Evolutionary conservation across 768 basidiomycete genomes (phyloP), one percentile per base, ranked within the genome.

Genomic region (Lactarius hengduanensis): DNA sequence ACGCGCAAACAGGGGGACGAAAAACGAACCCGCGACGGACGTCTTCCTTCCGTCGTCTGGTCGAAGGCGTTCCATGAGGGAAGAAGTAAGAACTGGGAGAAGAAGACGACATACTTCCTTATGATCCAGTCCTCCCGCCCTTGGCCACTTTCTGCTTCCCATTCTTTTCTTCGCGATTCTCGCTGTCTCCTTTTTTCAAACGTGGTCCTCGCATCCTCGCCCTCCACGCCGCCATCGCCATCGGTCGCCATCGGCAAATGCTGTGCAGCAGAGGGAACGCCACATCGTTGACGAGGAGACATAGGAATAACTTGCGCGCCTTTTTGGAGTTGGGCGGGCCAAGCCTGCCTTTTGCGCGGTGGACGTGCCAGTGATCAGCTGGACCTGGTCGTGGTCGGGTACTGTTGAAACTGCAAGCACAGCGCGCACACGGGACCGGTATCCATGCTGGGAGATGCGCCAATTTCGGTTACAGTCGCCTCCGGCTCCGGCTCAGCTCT

Each of bases 281-380:
- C 87, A 16, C 89, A 20, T 87, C 83, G 36, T 96, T 96, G 4
- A 97, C 92, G 75, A 92, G 92, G 64, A 99, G 79, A 74, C 95
- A 96, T 65, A 99, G 74, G 76, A 95, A 98, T 64, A 98, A 90
- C 78, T 98, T 99, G 73, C 84, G 86, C 26, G 95, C 96, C 77
- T n/a, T 96, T 99, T 91, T 91, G 0, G 94, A 95, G 77, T 98
- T 96, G 1, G 96, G 96, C 77, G 67, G 97, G 61, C 96, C 96
- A 98, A 99, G 1, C 97, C 97, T 8, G 96, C 94, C 71, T 87
- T 90, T 73, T 94, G 94, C 4, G 96, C 97, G 69, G 88, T 89
- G 2, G 88, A 88, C 10, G 96, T 34, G 34, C 34, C 9, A 34
- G 1, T 96, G 72, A 98, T 95, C 63, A 99, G 84, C 71, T 92